Evolutionary conservation across 2,329 filamentous ascomycete genomes (phyloP).

Genomic region (Aspergillus tamarii): DNA sequence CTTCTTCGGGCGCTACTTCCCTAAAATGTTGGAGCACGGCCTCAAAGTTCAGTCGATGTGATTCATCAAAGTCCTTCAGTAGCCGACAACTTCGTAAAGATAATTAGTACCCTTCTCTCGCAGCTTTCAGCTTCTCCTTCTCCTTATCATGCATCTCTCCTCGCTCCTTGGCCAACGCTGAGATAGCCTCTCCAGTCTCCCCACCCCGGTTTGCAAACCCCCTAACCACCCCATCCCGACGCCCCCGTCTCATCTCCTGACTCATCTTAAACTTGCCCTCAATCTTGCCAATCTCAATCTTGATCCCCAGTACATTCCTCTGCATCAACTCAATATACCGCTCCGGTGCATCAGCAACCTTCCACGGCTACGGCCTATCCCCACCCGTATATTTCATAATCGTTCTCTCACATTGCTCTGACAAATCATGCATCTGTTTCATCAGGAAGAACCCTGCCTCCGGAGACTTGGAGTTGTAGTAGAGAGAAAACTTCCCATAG

Average conservation of each 20-base stretch:
- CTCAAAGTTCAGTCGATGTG: constrained; percentile 24
- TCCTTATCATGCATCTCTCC: constrained; percentile 14
- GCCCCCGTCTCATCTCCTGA: constrained; percentile 59
- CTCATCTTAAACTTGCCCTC: constrained; percentile 70
- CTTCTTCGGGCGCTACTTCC: no score
- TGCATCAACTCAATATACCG: constrained; percentile 60
- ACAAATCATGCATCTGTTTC: constrained; percentile 45
- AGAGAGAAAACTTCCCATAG: constrained; percentile 61
- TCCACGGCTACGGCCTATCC: constrained; percentile 60
- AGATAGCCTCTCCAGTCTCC: background rate
- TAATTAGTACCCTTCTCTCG: no score
- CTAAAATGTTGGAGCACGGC: no score
- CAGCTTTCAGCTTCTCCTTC: background rate
- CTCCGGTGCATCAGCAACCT: constrained; percentile 62
- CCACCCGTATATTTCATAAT: constrained; percentile 61
- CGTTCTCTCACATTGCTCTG: constrained; percentile 53
- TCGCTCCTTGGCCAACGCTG: background rate
- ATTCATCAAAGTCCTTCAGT: constrained; percentile 13
- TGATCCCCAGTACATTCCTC: constrained; percentile 63
- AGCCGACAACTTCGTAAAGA: no score
- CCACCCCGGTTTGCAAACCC: constrained; percentile 51
- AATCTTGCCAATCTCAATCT: constrained; percentile 59
- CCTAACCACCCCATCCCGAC: constrained; percentile 59
- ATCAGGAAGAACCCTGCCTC: constrained; percentile 56
- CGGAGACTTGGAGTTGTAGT: constrained; percentile 52